Evolutionary conservation across 2,329 filamentous ascomycete genomes (phyloP), one percentile per base, ranked within the genome.

Genomic region (Aspergillus fumigatiaffinis): DNA sequence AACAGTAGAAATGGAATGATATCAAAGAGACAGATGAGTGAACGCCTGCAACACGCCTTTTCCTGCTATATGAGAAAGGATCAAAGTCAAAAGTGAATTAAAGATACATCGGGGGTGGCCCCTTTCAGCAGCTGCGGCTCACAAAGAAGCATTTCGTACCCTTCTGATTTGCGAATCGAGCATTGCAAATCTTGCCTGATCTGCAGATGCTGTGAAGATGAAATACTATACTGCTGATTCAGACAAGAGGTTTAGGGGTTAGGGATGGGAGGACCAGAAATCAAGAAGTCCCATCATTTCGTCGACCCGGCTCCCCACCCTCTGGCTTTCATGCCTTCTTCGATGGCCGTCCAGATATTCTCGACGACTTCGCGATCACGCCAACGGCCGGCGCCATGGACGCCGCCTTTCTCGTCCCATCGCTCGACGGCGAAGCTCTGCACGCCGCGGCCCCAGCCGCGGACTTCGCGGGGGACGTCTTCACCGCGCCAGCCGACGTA

Each of bases 401-500:
- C 55, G 5, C 72, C 76, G 50, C 71, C 71, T 64, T 79, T 76
- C 59, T 80, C 78, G 54, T 80, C 87, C 85, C 89, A 96, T 68
- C 93, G 89, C 69, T 97, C 94, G n/a, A 99, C 84, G 51, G 85
- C 84, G 52, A 89, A 88, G 46, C 83, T 86, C 68, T 91, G 76
- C 23, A 99, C 92, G 46, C 90, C 88, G 60, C 93, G 85, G 1
- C 94, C 93, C 90, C 93, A 96, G 52, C 85, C 85, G 64, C 86
- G 87, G 41, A 99, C 87, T 46, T 85, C 87, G 54, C 89, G 84
- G 1, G 94, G 94, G 3, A 87, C 76, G 60, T 86, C 83, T 69
- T 97, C 92, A 51, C 90, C 92, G 60, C 89, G 85, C 91, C 92
- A 97, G 3, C 94, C 94, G 2, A 99, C 87, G 69, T 91, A 96